phyloP scores from a whole-genome alignment of 768 basidiomycete genomes.

The Mycena pura region DNA sequence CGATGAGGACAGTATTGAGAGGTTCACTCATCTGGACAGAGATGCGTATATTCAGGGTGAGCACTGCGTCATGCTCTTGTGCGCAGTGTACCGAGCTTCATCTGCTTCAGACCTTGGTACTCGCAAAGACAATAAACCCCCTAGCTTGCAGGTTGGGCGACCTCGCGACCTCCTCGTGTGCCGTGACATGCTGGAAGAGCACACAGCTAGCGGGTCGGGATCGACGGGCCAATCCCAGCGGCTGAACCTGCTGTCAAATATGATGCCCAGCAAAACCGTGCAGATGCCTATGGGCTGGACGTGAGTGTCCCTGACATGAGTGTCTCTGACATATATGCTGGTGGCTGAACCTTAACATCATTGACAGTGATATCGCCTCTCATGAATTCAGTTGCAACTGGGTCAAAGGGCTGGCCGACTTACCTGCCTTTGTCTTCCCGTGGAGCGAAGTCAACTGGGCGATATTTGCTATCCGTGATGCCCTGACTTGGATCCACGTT shows the following conservation, averaged over 20 bases:
- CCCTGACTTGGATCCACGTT: not conserved
- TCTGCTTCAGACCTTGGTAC: not conserved
- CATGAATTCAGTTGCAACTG: not conserved
- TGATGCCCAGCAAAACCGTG: not conserved
- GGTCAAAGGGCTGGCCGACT: not conserved
- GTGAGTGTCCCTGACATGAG: not conserved
- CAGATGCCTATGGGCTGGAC: not conserved
- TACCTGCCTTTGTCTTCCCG: not conserved
- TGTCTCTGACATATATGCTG: too few relatives aligned
- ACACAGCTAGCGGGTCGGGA: not conserved
- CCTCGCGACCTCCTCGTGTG: not conserved
- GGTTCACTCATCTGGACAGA: not conserved
- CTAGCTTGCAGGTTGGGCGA: not conserved
- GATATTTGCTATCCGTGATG: not conserved
- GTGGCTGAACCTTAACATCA: too few relatives aligned
- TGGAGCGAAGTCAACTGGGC: not conserved
- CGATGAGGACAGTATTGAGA: not conserved
- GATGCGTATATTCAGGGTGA: not conserved
- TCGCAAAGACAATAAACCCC: not conserved
- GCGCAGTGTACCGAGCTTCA: not conserved
- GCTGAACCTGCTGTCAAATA: not conserved
- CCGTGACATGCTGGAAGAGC: not conserved
- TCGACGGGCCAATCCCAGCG: not conserved
- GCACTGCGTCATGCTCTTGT: too few relatives aligned
- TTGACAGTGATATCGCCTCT: not conserved